Evolutionary conservation across 192 early-diverging fungal species (phyloP).

Genomic region (Coemansia sp.): DNA sequence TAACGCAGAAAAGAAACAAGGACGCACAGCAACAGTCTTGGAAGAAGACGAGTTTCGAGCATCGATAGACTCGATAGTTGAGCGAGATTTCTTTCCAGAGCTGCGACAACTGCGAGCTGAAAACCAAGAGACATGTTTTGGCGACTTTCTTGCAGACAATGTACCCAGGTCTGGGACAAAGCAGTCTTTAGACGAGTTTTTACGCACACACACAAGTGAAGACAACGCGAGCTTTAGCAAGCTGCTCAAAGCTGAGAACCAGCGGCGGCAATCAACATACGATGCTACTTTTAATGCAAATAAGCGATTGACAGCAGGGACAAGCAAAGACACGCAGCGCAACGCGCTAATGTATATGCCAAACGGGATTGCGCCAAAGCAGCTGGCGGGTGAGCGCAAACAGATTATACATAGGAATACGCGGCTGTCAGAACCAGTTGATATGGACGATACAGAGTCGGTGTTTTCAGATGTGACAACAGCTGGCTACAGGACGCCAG

Average conservation of each 20-base stretch:
- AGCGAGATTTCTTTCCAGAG: slow-evolving; percentile 44
- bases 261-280: not conserved
- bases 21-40: slow-evolving; percentile 12
- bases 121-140: not conserved
- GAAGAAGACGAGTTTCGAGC: slow-evolving; percentile 30
- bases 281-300: not conserved
- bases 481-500: slow-evolving; percentile 22
- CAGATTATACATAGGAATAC: slow-evolving; percentile 40
- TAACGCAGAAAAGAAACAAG: not conserved
- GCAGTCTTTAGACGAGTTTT: slow-evolving; percentile 25
- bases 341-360: slow-evolving; percentile 29
- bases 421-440: slow-evolving; percentile 7
- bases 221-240: slow-evolving; percentile 38
- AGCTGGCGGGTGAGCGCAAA: not conserved
- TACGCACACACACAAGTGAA: slow-evolving; percentile 31
- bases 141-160: not conserved
- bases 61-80: slow-evolving; percentile 23
- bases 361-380: not conserved
- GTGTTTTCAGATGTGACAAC: slow-evolving; percentile 12
- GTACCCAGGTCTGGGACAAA: not conserved
- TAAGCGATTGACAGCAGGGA: not conserved
- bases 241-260: slow-evolving; percentile 17
- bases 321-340: not conserved
- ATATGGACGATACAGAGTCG: slow-evolving; percentile 16
- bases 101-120: slow-evolving; percentile 13